Conservation (phyloP, 106 monocot genomes). For the Acorus calamus region DNA sequence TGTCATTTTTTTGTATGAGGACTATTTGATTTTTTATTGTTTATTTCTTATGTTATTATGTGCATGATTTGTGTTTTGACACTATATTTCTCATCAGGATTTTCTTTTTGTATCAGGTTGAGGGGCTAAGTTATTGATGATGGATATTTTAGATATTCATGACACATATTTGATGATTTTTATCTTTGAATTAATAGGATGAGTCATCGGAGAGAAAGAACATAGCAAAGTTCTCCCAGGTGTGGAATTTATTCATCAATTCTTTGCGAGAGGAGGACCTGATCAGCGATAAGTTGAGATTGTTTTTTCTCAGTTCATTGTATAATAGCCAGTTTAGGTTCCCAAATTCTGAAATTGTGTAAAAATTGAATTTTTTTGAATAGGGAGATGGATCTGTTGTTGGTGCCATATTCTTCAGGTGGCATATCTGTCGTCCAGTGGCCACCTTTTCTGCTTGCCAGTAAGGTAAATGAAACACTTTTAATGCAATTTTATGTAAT, state of each 20-base stretch:
- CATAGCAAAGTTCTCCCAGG: constrained; percentile 64
- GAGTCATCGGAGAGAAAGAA: constrained; percentile 36
- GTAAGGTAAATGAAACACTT: constrained; percentile 41
- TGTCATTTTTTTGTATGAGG: no score
- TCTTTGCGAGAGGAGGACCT: constrained; percentile 81
- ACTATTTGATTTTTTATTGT: no score
- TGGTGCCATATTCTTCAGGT: constrained; percentile 71
- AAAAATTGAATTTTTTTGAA: neutral
- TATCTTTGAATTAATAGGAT: constrained; percentile 31
- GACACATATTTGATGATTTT: no score
- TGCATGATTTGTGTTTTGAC: no score
- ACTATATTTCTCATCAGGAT: no score
- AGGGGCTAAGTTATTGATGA: no score
- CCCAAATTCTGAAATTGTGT: no score
- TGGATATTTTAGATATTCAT: no score
- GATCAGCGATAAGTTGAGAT: constrained; percentile 55
- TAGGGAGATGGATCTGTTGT: constrained; percentile 76
- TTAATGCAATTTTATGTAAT: neutral
- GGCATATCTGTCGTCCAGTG: constrained; percentile 77
- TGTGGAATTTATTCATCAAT: constrained; percentile 79
- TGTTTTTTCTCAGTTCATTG: neutral
- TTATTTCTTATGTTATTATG: no score
- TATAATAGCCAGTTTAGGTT: neutral
- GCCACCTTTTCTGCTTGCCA: constrained; percentile 98
- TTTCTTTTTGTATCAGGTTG: no score